These are phyloP conservation scores for Malassezia furfur DNA, from an alignment of 1,284 basidiomycete genomes.

Conservation along the genomic window DNA sequence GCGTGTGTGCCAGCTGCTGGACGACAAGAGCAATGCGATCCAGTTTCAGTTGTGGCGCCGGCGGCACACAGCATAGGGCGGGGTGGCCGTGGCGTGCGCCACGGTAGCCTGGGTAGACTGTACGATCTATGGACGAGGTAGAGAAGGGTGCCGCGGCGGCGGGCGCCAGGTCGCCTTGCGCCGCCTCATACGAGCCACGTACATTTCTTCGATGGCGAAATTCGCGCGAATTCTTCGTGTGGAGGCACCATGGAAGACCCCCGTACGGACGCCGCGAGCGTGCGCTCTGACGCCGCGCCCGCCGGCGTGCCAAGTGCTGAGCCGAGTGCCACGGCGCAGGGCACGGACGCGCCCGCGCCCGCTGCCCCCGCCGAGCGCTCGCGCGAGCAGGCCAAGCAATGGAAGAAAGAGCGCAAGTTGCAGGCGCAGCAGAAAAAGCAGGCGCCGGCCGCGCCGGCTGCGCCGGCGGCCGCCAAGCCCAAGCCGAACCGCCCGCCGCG, in stretches of 20 bases:
- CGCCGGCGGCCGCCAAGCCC: background rate
- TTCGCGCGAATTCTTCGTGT: background rate
- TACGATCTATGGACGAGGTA: no score
- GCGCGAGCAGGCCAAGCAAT: constrained; percentile 25
- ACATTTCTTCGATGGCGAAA: no score
- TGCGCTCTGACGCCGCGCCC: no score
- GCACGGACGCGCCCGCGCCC: no score
- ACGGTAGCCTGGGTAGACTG: no score
- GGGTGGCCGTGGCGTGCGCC: no score
- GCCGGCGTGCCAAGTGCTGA: no score
- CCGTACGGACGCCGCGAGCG: no score
- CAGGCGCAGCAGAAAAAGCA: constrained; percentile 19
- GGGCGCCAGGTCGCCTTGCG: no score
- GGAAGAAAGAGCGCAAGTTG: constrained; percentile 18
- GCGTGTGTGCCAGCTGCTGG: background rate
- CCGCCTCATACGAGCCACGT: no score
- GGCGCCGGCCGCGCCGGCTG: constrained; percentile 2
- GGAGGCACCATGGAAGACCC: no score
- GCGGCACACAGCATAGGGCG: background rate
- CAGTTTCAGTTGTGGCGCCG: constrained; percentile 17
- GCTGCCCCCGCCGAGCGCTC: constrained; percentile 3
- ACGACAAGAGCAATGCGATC: constrained; percentile 3
- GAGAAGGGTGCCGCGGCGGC: background rate
- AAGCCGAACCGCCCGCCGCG: constrained; percentile 2
- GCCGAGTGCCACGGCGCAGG: no score